Percentiles rank a stretch among this genome's conserved stretches.
Conservation (phyloP, 2,329 filamentous ascomycete species). For the Fusarium algeriense region DNA sequence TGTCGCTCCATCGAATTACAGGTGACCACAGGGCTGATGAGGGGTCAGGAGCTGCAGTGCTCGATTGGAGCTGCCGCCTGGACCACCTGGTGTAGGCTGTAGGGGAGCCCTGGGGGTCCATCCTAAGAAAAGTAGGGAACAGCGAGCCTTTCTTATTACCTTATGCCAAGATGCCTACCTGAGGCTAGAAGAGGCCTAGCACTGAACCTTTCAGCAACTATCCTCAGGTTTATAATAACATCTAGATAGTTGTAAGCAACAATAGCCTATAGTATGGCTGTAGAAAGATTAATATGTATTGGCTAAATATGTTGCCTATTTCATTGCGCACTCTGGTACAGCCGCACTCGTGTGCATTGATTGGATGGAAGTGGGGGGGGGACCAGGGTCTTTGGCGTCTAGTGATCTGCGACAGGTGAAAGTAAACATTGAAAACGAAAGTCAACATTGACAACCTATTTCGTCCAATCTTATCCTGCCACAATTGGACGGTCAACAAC, state of each 20-base stretch:
- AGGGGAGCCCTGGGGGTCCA: too few species aligned
- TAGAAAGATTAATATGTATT: neutral
- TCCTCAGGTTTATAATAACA: neutral
- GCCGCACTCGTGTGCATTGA: conserved; percentile 16
- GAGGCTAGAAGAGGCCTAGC: neutral
- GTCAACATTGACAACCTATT: conserved; percentile 34
- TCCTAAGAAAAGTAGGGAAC: neutral
- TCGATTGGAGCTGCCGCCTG: conserved; percentile 22
- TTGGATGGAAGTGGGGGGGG: conserved; percentile 4
- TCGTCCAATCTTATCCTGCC: conserved; percentile 24
- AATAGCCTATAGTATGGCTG: neutral
- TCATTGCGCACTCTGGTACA: neutral
- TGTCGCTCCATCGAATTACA: conserved; percentile 45
- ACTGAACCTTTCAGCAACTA: neutral
- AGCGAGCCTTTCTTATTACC: neutral
- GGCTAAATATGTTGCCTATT: neutral
- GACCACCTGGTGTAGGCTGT: neutral
- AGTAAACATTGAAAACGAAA: conserved; percentile 40
- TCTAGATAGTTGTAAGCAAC: neutral
- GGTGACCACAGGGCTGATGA: conserved; percentile 42
- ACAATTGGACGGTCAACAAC: conserved; percentile 22
- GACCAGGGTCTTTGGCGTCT: conserved; percentile 14
- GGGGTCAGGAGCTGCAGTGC: conserved; percentile 30
- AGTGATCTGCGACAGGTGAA: conserved; percentile 31
- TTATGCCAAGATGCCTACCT: neutral